Evolutionary conservation across 768 basidiomycete species (phyloP), one percentile per base, ranked within the genome.

Genomic region (Tylopilus balloui): DNA sequence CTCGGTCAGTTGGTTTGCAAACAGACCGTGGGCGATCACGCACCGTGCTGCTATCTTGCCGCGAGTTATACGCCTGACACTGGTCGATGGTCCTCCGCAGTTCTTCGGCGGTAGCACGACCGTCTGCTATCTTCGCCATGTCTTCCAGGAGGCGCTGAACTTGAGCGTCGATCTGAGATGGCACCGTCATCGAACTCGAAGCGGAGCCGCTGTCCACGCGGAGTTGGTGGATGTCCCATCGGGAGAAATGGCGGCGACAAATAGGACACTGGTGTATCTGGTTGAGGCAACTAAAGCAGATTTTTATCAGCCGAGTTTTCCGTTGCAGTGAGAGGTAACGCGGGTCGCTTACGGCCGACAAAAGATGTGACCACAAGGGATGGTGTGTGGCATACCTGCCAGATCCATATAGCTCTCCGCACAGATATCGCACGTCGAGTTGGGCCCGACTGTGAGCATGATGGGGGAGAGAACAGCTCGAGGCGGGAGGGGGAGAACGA

Each of bases 371-470:
- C 55, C 55, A 12, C 51, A 57, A 3, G 34, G 2, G 27, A 57
- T 47, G 31, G 42, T 45, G 24, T 53, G 45, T 4, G 56, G 56
- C 0, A 42, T 15, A 3, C 31, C 27, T 17, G 15, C 31, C 23
- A 1, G 51, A 11, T 43, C 45, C 47, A 20, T 27, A 8, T 34
- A 58, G 7, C 1, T 48, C 19, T 54, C 57, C 43, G 46, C 48
- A 35, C 52, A 58, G 1, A 58, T 21, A 17, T 58, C 56, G 28
- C 56, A 58, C 14, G 38, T 39, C 32, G 57, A 58, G 21, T 51
- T 31, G 1, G 46, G 41, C 40, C n/a, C 11, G 24, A 54, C 27
- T n/a, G 46, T 36, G 14, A 58, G 49, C 56, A 58, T 58, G 35
- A 17, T 17, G 4, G 19, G 38, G n/a, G 11, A 14, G 1, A 10